Evolutionary conservation across 2,329 filamentous ascomycete species (phyloP).

Genomic region (Parasarocladium wereldwijsianum): DNA sequence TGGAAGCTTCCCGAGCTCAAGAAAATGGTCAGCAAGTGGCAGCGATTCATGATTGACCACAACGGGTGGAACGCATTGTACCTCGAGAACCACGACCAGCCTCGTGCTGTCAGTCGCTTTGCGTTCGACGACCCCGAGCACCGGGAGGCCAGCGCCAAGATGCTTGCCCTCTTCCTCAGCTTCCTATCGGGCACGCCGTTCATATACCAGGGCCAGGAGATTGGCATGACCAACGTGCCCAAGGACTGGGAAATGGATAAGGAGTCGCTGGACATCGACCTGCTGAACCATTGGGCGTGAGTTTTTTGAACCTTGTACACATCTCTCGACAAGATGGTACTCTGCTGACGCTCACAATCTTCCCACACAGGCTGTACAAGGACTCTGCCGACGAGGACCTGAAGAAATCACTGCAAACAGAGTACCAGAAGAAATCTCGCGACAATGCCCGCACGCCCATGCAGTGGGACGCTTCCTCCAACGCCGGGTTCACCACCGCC

Average conservation of each 20-base stretch:
- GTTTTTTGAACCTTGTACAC: conserved; percentile 5
- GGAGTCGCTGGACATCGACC: conserved; percentile 58
- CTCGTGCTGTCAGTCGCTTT: conserved; percentile 43
- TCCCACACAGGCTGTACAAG: conserved; percentile 20
- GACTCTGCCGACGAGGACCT: conserved; percentile 22
- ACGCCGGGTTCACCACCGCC: conserved; percentile 50
- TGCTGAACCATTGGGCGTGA: conserved; percentile 34
- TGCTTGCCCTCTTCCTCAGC: conserved; percentile 41
- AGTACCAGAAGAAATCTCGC: conserved; percentile 44
- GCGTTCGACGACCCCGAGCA: conserved; percentile 32
- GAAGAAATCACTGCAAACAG: conserved; percentile 19
- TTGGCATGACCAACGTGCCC: conserved; percentile 52
- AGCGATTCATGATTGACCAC: conserved; percentile 42
- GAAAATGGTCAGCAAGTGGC: conserved; percentile 39
- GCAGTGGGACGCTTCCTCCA: conserved; percentile 47
- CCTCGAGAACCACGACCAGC: conserved; percentile 53
- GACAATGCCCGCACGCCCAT: conserved; percentile 61
- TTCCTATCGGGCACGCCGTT: conserved; percentile 49
- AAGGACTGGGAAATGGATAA: conserved; percentile 41
- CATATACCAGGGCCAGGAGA: conserved; percentile 56
- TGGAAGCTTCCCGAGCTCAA: conserved; percentile 39
- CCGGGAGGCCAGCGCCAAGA: conserved; percentile 37
- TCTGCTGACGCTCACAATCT: conserved; percentile 1
- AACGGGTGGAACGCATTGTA: conserved; percentile 52
- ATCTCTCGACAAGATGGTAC: not conserved